A percentile compares a stretch with the other conserved stretches of the same genome.
Conservation (phyloP, 805 yeast genomes). For the Priceomyces castillae region DNA sequence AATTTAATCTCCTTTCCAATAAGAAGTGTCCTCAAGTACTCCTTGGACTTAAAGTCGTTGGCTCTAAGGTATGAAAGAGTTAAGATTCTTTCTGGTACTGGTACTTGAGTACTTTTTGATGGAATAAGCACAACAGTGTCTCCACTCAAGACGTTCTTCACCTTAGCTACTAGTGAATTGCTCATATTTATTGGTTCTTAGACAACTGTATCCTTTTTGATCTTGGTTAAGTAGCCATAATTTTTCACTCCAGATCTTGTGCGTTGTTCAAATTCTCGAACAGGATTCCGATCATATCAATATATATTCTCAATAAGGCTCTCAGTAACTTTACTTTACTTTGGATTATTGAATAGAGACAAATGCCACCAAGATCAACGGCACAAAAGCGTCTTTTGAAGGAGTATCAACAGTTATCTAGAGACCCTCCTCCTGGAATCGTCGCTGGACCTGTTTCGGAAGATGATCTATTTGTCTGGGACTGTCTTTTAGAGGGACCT, state of each 20-base stretch:
- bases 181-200: constrained; percentile 8
- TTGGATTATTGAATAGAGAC: background rate
- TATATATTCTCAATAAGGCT: background rate
- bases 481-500: constrained; percentile 81
- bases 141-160: constrained; percentile 66
- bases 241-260: constrained; percentile 2
- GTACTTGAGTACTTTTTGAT: constrained; percentile 38
- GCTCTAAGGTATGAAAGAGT: constrained; percentile 65
- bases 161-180: constrained; percentile 48
- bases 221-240: background rate
- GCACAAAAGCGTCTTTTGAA: constrained; percentile 86
- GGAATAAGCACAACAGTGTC: constrained; percentile 67
- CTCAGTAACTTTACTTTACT: too few relatives aligned
- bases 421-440: constrained; percentile 92
- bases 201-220: background rate
- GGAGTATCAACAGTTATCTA: constrained; percentile 81
- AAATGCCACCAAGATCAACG: constrained; percentile 42
- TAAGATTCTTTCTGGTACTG: constrained; percentile 55
- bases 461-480: constrained; percentile 75
- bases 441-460: constrained; percentile 87
- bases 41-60: constrained; percentile 59
- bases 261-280: constrained; percentile 8
- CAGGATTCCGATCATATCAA: background rate
- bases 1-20: constrained; percentile 66
- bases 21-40: constrained; percentile 55